phyloP scores from a whole-genome alignment of 2,329 filamentous ascomycete species.

The Cadophora sp. region DNA sequence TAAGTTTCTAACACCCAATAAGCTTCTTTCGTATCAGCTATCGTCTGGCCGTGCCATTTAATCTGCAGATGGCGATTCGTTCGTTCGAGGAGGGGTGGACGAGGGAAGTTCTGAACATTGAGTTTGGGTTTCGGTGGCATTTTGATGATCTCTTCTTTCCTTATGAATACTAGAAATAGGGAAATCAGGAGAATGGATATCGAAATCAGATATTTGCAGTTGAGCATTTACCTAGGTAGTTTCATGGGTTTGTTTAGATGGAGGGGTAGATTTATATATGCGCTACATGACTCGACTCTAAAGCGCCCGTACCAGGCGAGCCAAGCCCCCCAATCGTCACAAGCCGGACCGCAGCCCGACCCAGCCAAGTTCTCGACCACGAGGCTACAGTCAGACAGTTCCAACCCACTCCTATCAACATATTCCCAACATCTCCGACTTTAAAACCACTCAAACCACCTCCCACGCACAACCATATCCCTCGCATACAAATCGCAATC shows the following conservation, averaged over 20 bases:
- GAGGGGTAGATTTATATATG: constrained; percentile 35
- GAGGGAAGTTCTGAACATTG: constrained; percentile 64
- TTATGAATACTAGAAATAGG: constrained; percentile 1
- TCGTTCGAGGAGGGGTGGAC: constrained; percentile 63
- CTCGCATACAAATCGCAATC: constrained; percentile 26
- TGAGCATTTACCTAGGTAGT: constrained; percentile 10
- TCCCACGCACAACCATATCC: neutral
- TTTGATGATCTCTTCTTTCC: constrained; percentile 22
- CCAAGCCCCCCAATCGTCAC: constrained; percentile 31
- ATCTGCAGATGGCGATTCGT: constrained; percentile 61
- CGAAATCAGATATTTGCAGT: constrained; percentile 3
- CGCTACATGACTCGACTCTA: constrained; percentile 23
- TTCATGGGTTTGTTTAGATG: constrained; percentile 1
- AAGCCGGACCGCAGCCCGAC: constrained; percentile 14
- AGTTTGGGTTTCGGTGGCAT: constrained; percentile 53
- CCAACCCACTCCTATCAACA: constrained; percentile 11
- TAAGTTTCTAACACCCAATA: constrained; percentile 70
- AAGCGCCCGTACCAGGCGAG: constrained; percentile 26
- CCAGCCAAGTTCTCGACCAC: constrained; percentile 24
- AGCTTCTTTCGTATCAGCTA: constrained; percentile 64
- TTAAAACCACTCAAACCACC: neutral
- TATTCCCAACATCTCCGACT: constrained; percentile 13
- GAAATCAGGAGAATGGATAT: constrained; percentile 12
- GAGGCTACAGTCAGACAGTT: constrained; percentile 29
- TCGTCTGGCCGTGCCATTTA: constrained; percentile 59